Base-by-base conservation (phyloP, 768 basidiomycete genomes). In the Lactarius psammicola region DNA sequence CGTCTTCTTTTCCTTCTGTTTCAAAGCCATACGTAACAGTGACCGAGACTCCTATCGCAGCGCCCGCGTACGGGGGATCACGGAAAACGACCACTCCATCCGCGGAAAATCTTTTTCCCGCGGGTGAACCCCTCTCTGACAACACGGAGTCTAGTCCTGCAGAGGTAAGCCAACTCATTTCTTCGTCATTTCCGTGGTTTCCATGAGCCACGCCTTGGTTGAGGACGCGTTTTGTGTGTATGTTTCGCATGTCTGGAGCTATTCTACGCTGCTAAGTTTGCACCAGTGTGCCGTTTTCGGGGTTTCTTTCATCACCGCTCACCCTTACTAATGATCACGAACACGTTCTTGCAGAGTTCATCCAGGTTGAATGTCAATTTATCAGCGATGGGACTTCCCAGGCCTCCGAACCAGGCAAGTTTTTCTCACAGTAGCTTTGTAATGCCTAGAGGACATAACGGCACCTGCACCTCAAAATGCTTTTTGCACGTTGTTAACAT, bases 381-480 rank as follows among this genome's bases (percentile, higher is more conserved):
- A 54, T 46, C 49, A 23, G 9, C 31, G 13, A 58, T 11, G 51
- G 65, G 38, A 38, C 28, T 28, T 62, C 7, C 51, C 31, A 46
- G 33, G 17, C 33, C 56, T 20, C 34, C 57, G 33, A 59, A 67
- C 57, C 66, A 62, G 57, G 66, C 54, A 59, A 59, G 66, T 67
- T 44, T 59, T 31, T 67, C 66, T 57, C 60, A 62, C 64, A 44
- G 31, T 40, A 26, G 30, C 34, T 18, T 28, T 49, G 10, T 59
- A 28, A n/a, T 55, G 33, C 42, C 40, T 18, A 28, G 44, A 18
- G 42, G 10, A 49, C n/a, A 59, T 59, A n/a, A 59, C 51, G 57
- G 51, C 57, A 63, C 30, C 34, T 46, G 40, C 38, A 44, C 40
- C 49, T 55, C 34, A 42, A 62, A 67, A 63, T 20, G 62, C 57